phyloP scores from a whole-genome alignment of 768 basidiomycete species.

The Imleria badia region DNA sequence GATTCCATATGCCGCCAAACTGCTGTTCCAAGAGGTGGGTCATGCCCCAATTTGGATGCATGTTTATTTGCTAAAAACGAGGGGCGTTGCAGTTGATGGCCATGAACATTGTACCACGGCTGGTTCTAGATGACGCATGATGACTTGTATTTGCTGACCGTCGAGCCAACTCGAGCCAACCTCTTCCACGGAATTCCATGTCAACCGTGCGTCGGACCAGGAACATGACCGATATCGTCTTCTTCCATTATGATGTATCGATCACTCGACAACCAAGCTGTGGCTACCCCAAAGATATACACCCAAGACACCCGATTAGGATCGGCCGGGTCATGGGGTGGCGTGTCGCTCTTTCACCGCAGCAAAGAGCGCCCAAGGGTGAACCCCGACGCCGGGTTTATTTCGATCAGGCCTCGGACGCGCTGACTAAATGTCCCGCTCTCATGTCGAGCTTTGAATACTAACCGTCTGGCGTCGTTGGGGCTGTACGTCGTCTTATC shows the following conservation, averaged over 20 bases:
- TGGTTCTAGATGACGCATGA: slow-evolving; percentile 80
- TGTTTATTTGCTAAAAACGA: slow-evolving; percentile 4
- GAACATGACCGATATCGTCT: not conserved
- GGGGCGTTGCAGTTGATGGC: slow-evolving; percentile 72
- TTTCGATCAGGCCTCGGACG: not conserved
- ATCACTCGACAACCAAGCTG: slow-evolving; percentile 3
- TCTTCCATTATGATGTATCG: slow-evolving; percentile 4
- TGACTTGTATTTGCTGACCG: not conserved
- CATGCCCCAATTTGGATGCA: not conserved
- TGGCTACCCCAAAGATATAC: not conserved
- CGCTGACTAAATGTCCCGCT: not conserved
- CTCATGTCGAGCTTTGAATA: too few relatives aligned
- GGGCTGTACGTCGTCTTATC: slow-evolving; percentile 1
- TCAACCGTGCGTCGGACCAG: slow-evolving; percentile 8
- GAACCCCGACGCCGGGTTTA: not conserved
- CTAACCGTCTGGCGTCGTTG: too few relatives aligned
- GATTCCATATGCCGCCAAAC: slow-evolving; percentile 94
- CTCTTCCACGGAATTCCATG: not conserved
- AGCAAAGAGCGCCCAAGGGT: not conserved
- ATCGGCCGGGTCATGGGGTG: slow-evolving; percentile 17
- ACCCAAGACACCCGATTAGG: not conserved
- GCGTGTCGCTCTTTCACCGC: slow-evolving; percentile 8
- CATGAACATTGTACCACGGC: slow-evolving; percentile 92
- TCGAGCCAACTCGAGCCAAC: not conserved
- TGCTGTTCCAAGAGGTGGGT: slow-evolving; percentile 85